Evolutionary conservation across 2,329 filamentous ascomycete species (phyloP), one percentile per base, ranked within the genome.

Genomic region (Arthrobotrys megalospora): DNA sequence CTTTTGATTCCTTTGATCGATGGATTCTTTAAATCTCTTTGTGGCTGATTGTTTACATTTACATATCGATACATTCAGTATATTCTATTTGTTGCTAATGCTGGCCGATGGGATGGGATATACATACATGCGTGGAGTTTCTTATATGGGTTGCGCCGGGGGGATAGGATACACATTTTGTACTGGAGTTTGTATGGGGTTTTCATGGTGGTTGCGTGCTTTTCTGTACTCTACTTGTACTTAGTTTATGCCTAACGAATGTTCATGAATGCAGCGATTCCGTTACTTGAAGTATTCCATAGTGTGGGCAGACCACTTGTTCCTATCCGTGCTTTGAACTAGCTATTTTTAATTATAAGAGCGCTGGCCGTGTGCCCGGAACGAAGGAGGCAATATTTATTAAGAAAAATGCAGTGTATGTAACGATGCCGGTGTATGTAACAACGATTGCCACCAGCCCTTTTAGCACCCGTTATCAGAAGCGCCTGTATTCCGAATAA

Each of bases 61-160:
- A 2, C 16, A 11, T n/a, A 52, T 52, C 5, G 11, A n/a, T 21
- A 38, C n/a, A 58, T 7, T 32, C 21, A 38, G 36, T 58, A 24
- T n/a, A 45, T n/a, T 48, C 14, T 36, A 36, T 3, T n/a, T 38
- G 28, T 38, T 12, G 36, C 4, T 32, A 34, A 16, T 53, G n/a
- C 19, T 5, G 24, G 28, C 50, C 14, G 6, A 3, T 12, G 41
- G n/a, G n/a, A 19, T n/a, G 32, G 52, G 10, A 38, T 43, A 32
- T 43, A 60, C 36, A 43, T 60, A 60, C 32, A 58, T 24, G 36
- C 36, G 34, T 10, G 55, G 55, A 58, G 52, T 58, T 58, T 53
- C 32, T 58, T 60, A 41, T 60, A n/a, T 3, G 12, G 3, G 36
- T n/a, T 28, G 19, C 45, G 8, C 6, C 1, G 32, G 52, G 0